Evolutionary conservation across 2,329 filamentous ascomycete species (phyloP).

Genomic region (Gaeumannomyces sp.): DNA sequence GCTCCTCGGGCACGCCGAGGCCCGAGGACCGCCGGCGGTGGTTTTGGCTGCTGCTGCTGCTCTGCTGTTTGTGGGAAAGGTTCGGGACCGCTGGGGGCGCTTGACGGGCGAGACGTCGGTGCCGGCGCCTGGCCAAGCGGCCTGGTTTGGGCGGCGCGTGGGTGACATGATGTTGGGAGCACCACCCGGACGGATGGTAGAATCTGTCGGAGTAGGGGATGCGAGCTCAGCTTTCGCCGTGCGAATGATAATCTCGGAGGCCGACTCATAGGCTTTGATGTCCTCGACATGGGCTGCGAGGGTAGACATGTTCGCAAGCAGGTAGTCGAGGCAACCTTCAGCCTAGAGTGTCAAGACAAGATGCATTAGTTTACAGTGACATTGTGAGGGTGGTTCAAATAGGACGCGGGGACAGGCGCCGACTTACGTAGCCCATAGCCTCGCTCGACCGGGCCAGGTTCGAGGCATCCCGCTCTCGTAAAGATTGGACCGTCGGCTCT

Average conservation of each 20-base stretch:
- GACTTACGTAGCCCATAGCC: constrained; percentile 43
- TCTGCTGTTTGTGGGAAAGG: not conserved
- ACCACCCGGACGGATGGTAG: no score
- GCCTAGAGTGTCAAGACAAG: constrained; percentile 29
- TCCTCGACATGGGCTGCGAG: constrained; percentile 36
- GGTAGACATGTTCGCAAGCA: constrained; percentile 39
- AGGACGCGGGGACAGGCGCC: constrained; percentile 5
- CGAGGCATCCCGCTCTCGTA: constrained; percentile 37
- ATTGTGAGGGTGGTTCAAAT: not conserved
- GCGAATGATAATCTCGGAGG: constrained; percentile 31
- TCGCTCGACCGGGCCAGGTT: constrained; percentile 37
- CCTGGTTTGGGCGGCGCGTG: no score
- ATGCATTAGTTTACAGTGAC: constrained; percentile 17
- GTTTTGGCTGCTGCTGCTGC: not conserved
- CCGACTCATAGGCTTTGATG: constrained; percentile 39
- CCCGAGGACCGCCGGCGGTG: not conserved
- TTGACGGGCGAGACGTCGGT: constrained; percentile 12
- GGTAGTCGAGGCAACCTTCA: constrained; percentile 43
- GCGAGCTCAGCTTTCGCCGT: constrained; percentile 38
- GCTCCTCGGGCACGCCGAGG: constrained; percentile 21
- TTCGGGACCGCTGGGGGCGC: not conserved
- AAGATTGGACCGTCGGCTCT: constrained; percentile 48
- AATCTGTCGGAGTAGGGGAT: no score
- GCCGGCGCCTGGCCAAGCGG: constrained; percentile 18
- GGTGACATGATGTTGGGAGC: no score